These are phyloP conservation scores for Monilinia polystroma DNA, from an alignment of 2,329 filamentous ascomycete genomes.

Conservation along the genomic window DNA sequence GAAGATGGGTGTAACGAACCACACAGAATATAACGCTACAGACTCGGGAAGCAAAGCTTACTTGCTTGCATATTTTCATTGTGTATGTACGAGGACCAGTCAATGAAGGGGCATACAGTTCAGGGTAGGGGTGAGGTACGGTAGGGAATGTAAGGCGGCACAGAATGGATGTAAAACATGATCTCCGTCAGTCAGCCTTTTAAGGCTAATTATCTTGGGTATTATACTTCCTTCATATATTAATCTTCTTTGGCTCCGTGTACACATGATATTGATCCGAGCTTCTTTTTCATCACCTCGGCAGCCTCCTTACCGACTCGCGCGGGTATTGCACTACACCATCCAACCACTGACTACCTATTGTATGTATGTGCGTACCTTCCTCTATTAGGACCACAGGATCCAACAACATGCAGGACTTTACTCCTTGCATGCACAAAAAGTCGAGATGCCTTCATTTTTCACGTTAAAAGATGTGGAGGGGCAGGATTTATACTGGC, in stretches of 20 bases:
- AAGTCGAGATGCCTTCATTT: background rate
- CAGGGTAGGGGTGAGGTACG: background rate
- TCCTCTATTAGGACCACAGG: background rate
- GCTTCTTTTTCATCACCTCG: background rate
- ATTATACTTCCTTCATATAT: background rate
- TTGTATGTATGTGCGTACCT: background rate
- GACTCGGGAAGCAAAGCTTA: slow-evolving; percentile 17
- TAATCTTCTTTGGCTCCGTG: background rate
- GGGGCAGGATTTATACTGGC: background rate
- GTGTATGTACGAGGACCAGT: slow-evolving; percentile 6
- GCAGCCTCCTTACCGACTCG: background rate
- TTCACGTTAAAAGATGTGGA: background rate
- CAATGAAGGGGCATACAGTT: background rate
- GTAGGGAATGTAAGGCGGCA: slow-evolving; percentile 5
- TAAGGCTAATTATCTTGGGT: slow-evolving; percentile 12
- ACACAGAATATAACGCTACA: slow-evolving; percentile 11
- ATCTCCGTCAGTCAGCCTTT: slow-evolving; percentile 20
- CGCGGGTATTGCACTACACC: background rate
- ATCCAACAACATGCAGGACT: background rate
- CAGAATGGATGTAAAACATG: slow-evolving; percentile 15
- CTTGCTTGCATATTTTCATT: slow-evolving; percentile 13
- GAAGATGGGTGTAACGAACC: background rate
- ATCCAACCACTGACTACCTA: background rate
- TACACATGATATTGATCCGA: slow-evolving; percentile 7
- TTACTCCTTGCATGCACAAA: background rate